Conservation (phyloP, 2,329 filamentous ascomycete species). For the Pseudogymnoascus sp. region DNA sequence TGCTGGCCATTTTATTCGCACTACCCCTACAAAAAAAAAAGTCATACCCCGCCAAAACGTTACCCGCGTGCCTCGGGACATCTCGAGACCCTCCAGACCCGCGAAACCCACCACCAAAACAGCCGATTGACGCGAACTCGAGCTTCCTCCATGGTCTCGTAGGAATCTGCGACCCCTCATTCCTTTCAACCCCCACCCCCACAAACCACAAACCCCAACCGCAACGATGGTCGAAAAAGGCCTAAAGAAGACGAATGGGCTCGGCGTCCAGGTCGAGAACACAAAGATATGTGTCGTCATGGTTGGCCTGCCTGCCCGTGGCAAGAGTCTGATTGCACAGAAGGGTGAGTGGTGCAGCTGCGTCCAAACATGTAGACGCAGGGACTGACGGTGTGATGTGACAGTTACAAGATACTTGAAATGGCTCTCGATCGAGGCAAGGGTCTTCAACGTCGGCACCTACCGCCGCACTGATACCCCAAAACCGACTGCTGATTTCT, state of each 20-base stretch:
- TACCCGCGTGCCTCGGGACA: conserved; percentile 5
- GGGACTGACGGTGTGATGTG: not conserved
- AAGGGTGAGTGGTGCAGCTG: conserved; percentile 60
- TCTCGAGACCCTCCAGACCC: not conserved
- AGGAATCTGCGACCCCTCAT: conserved; percentile 4
- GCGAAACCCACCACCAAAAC: not conserved
- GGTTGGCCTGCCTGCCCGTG: conserved; percentile 91
- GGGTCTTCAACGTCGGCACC: conserved; percentile 95
- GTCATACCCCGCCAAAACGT: not conserved
- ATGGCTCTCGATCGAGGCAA: conserved; percentile 90
- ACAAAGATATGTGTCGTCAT: conserved; percentile 97
- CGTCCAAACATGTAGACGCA: not conserved
- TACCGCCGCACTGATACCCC: conserved; percentile 88
- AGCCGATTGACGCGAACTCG: conserved; percentile 1
- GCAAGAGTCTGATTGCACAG: conserved; percentile 95
- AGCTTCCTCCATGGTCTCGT: conserved; percentile 7
- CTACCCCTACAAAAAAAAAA: not conserved
- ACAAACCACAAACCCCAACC: not conserved
- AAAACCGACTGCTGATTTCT: conserved; percentile 89
- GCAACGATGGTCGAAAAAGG: conserved; percentile 2
- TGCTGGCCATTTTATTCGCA: not conserved
- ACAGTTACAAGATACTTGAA: conserved; percentile 85
- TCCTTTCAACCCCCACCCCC: not conserved
- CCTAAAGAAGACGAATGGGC: conserved; percentile 44
- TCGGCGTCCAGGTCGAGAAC: conserved; percentile 84